These are phyloP conservation scores for Chaetomium fimeti DNA, from an alignment of 495 filamentous ascomycete genomes.

Conservation along the genomic window DNA sequence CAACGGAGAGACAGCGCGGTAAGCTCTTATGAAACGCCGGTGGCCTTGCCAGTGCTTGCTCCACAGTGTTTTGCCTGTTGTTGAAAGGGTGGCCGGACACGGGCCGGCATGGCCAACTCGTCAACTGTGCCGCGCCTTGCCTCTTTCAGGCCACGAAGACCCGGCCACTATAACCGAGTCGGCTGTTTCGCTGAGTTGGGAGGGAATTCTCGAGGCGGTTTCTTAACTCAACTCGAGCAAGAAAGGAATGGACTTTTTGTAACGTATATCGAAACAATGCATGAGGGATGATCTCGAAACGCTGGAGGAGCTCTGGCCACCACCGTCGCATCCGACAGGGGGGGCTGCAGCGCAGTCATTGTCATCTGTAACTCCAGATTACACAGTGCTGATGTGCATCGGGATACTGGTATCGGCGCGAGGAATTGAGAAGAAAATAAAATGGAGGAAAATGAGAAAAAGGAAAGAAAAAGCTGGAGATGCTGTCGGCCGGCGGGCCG, in stretches of 20 bases:
- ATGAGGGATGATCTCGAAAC: background rate
- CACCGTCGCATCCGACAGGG: too few relatives aligned
- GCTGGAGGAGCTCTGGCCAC: background rate
- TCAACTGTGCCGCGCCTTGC: constrained; percentile 35
- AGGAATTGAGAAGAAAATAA: background rate
- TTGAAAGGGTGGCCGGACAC: constrained; percentile 20
- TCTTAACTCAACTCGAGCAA: constrained; percentile 1
- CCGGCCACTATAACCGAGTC: constrained; percentile 36
- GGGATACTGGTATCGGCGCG: too few relatives aligned
- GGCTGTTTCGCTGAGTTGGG: constrained; percentile 31
- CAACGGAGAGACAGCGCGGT: constrained; percentile 3
- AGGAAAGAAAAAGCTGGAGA: background rate
- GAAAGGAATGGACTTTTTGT: background rate
- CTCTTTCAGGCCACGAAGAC: constrained; percentile 28
- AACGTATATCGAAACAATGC: background rate
- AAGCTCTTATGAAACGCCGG: constrained; percentile 25
- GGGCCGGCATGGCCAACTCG: constrained; percentile 24
- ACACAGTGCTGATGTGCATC: too few relatives aligned
- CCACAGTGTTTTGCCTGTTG: constrained; percentile 21
- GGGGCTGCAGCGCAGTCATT: too few relatives aligned
- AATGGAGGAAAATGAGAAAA: background rate
- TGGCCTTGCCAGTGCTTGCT: constrained; percentile 12
- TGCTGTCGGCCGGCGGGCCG: background rate
- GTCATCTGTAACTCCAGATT: too few relatives aligned
- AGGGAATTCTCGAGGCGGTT: too few relatives aligned